These are phyloP conservation scores for Meyerozyma athensensis DNA, from an alignment of 1,139 yeast species.

Conservation along the genomic window DNA sequence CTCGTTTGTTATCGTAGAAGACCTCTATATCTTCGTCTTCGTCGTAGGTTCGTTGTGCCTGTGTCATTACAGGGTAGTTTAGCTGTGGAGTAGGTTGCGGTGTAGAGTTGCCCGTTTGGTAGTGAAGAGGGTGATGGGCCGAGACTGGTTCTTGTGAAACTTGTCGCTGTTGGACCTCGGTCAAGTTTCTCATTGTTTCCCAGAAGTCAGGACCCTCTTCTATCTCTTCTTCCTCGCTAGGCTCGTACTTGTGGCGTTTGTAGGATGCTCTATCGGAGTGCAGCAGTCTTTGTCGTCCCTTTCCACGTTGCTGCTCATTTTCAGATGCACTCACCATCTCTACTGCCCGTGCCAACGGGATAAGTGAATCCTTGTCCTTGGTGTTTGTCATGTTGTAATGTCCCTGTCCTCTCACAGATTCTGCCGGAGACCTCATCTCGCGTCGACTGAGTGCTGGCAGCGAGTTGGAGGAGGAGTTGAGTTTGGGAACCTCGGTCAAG, in stretches of 20 bases:
- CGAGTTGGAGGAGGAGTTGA: constrained; percentile 48
- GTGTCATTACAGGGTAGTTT: constrained; percentile 5
- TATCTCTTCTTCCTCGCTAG: constrained; percentile 16
- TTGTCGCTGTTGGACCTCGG: constrained; percentile 26
- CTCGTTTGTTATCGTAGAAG: constrained; percentile 8
- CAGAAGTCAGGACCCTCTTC: constrained; percentile 58
- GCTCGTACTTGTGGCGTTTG: constrained; percentile 12
- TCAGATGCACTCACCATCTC: constrained; percentile 39
- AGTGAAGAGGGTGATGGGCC: constrained; percentile 47
- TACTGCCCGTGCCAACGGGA: constrained; percentile 43
- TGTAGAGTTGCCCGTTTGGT: constrained; percentile 18
- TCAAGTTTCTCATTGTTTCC: constrained; percentile 60
- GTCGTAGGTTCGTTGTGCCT: constrained; percentile 14
- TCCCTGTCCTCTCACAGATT: constrained; percentile 1
- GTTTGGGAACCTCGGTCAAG: constrained; percentile 63
- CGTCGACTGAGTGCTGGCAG: constrained; percentile 25
- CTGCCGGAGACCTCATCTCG: constrained; percentile 13
- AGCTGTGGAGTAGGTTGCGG: constrained; percentile 10
- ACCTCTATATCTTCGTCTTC: constrained; percentile 33
- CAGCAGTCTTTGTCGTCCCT: constrained; percentile 7
- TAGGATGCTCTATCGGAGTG: constrained; percentile 7
- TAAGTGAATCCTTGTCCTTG: constrained; percentile 19
- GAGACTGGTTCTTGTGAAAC: constrained; percentile 32
- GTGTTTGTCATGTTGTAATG: not conserved
- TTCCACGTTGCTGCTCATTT: constrained; percentile 8